Conservation (phyloP, 1,139 yeast genomes). For the Yamadazyma kanchanaburiensis region DNA sequence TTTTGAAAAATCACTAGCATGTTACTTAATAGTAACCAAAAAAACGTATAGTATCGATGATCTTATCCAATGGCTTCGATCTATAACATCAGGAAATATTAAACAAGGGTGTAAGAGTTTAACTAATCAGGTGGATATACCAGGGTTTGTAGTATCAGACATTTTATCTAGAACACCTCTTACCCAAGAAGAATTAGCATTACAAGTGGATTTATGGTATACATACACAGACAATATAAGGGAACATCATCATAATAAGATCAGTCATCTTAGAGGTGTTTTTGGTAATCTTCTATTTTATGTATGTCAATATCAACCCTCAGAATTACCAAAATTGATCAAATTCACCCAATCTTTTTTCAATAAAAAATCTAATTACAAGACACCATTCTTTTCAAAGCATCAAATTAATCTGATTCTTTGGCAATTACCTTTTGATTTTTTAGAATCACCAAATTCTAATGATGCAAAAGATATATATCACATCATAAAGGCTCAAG, state of each 20-base stretch:
- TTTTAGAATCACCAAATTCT: constrained; percentile 5
- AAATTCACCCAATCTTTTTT: constrained; percentile 13
- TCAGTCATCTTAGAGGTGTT: constrained; percentile 17
- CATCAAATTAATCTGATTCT: constrained; percentile 20
- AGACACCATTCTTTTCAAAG: constrained; percentile 10
- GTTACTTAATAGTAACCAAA: too few relatives aligned
- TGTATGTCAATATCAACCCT: constrained; percentile 22
- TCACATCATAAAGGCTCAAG: constrained; percentile 28
- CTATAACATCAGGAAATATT: constrained; percentile 24
- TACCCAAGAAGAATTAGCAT: constrained; percentile 25
- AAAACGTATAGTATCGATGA: constrained; percentile 8
- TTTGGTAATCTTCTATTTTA: constrained; percentile 26
- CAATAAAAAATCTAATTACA: constrained; percentile 11
- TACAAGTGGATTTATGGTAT: constrained; percentile 41
- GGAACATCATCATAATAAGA: constrained; percentile 2
- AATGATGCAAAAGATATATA: constrained; percentile 3
- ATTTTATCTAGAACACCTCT: constrained; percentile 30
- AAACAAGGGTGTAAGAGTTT: constrained; percentile 26
- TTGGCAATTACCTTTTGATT: constrained; percentile 21
- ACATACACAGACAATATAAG: constrained; percentile 9
- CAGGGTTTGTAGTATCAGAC: constrained; percentile 34
- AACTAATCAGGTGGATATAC: constrained; percentile 25
- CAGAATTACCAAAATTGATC: constrained; percentile 17
- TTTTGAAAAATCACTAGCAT: not conserved
- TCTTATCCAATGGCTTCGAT: constrained; percentile 26